Conservation (phyloP, 1,284 basidiomycete genomes). For the Peniophora sp. region DNA sequence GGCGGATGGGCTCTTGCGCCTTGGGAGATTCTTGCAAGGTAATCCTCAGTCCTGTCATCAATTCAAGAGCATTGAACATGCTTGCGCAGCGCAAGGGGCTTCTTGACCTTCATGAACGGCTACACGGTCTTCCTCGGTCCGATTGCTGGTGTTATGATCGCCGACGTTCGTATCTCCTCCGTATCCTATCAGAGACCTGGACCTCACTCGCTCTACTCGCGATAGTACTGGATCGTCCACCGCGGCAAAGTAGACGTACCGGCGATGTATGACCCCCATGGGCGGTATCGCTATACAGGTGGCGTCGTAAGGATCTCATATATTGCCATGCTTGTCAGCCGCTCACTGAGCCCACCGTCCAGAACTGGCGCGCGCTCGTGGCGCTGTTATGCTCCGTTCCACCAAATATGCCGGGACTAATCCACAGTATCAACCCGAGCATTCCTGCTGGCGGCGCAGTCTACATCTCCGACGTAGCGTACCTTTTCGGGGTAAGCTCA, state of each 20-base stretch:
- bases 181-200: slow-evolving; percentile 1
- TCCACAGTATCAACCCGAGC: slow-evolving; percentile 54
- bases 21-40: slow-evolving; percentile 47
- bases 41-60: slow-evolving; percentile 1
- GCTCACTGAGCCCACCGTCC: not conserved
- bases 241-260: slow-evolving; percentile 57
- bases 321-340: too few species aligned
- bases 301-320: slow-evolving; percentile 43
- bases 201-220: not conserved
- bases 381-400: slow-evolving; percentile 56
- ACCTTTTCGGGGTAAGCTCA: slow-evolving; percentile 60
- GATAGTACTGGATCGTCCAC: slow-evolving; percentile 62
- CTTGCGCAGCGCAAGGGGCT: slow-evolving; percentile 32
- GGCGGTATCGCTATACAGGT: slow-evolving; percentile 54
- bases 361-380: slow-evolving; percentile 70
- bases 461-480: slow-evolving; percentile 59
- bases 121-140: slow-evolving; percentile 71
- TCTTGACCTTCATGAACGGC: slow-evolving; percentile 55
- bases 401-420: slow-evolving; percentile 61
- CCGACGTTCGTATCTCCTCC: slow-evolving; percentile 41
- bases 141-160: slow-evolving; percentile 65
- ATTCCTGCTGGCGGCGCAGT: slow-evolving; percentile 46
- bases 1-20: slow-evolving; percentile 57
- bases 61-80: too few species aligned
- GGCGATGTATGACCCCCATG: slow-evolving; percentile 56